Evolutionary conservation across 1,139 yeast species (phyloP), one percentile per base, ranked within the genome.

Genomic region (Suhomyces chickasaworum): DNA sequence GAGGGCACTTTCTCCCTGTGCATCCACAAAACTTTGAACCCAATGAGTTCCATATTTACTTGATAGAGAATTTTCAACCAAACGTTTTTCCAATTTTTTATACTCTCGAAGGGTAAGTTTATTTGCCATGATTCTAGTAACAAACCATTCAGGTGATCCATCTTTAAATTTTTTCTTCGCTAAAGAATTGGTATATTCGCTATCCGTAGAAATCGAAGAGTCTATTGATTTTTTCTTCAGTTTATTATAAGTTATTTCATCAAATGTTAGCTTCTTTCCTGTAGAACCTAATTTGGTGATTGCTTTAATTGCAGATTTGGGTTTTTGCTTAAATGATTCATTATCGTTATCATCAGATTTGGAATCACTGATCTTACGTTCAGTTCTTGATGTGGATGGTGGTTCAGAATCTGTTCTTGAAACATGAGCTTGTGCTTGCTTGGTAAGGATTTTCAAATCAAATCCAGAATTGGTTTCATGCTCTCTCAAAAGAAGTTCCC

Each of bases 1-100:
- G 18, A 75, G 60, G 0, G 79, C 79, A 10, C 75, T 66, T 45
- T 74, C 79, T 20, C 79, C 80, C 53, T 75, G 78, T 2, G 69
- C 68, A 13, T 61, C 64, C 16, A 64, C 59, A 52, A 75, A 75
- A 7, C 55, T 57, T 35, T 56, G 60, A 3, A 65, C 57, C 78
- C 78, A 74, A 16, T 32, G 37, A 20, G 48, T 42, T 3, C 54
- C 57, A 15, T 61, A 54, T 37, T 61, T 63, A 33, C 53, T 41
- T 12, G 56, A 50, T 33, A 41, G 49, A 39, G 52, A 51, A 46
- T 61, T 58, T 10, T 63, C 64, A 8, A 57, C 47, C 17, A 75
- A 55, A 48, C 63, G 65, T 49, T 68, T 73, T 37, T 70, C 73
- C 42, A 75, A 58, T 41, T 63, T 67, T 45, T 62, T 64, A 50